phyloP scores from a whole-genome alignment of 202 grass and related monocot species.

The Musa balbisiana region DNA sequence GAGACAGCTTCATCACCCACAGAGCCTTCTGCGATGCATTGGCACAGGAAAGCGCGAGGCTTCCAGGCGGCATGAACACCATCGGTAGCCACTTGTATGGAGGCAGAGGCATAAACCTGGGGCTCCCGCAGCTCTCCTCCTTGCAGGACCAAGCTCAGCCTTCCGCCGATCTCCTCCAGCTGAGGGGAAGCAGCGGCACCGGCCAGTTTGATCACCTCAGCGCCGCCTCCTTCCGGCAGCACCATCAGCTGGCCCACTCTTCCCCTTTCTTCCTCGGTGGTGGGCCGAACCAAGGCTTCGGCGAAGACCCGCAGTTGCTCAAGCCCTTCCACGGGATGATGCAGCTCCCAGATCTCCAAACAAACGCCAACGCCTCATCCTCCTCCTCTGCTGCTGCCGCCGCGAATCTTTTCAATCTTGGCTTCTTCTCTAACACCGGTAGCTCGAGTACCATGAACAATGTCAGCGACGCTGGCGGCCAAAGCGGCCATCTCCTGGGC shows the following conservation, averaged over 20 bases:
- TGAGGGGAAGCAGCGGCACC: constrained; percentile 24
- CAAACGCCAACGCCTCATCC: constrained; percentile 16
- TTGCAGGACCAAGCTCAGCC: constrained; percentile 47
- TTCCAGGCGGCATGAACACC: constrained; percentile 32
- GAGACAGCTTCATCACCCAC: constrained; percentile 98
- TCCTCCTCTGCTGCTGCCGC: constrained; percentile 12
- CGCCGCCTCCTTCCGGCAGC: constrained; percentile 33
- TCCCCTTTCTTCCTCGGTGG: neutral
- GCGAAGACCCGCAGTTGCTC: constrained; percentile 49
- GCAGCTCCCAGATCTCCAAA: constrained; percentile 53
- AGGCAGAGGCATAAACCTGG: constrained; percentile 41
- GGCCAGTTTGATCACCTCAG: constrained; percentile 45
- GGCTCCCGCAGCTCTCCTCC: constrained; percentile 34
- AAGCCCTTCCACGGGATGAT: constrained; percentile 74
- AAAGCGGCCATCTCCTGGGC: constrained; percentile 41
- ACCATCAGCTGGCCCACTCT: constrained; percentile 16
- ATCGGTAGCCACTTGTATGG: constrained; percentile 26
- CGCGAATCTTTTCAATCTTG: constrained; percentile 61
- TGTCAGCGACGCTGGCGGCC: constrained; percentile 14
- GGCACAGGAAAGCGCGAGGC: constrained; percentile 68
- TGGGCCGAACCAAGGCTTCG: constrained; percentile 31
- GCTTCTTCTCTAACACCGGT: constrained; percentile 44
- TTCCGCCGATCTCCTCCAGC: constrained; percentile 34
- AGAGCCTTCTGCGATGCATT: constrained; percentile 97
- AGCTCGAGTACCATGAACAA: constrained; percentile 8